These are phyloP conservation scores for Sherardia arvensis DNA, from an alignment of 257 asterid genomes.

Conservation along the genomic window DNA sequence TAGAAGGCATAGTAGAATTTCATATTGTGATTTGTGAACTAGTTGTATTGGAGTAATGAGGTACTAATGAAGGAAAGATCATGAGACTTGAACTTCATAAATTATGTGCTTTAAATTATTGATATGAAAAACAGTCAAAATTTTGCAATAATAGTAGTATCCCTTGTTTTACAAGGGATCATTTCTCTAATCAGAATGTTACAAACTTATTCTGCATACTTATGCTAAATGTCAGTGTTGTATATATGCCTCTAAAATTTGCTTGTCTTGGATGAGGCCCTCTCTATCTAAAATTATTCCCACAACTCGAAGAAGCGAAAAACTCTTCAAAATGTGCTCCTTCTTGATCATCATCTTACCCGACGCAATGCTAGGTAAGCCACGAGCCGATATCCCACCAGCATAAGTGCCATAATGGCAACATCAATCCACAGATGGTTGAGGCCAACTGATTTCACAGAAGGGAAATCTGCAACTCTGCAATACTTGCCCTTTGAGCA, in stretches of 20 bases:
- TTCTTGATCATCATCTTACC: slow-evolving; percentile 33
- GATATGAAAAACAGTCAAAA: neutral
- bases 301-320: slow-evolving; percentile 23
- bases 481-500: slow-evolving; percentile 61
- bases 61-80: no score
- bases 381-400: slow-evolving; percentile 58
- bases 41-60: slow-evolving; percentile 1
- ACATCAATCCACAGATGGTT: slow-evolving; percentile 61
- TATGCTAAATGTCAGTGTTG: slow-evolving; percentile 14
- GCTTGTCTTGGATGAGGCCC: neutral
- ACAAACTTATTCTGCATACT: slow-evolving; percentile 12
- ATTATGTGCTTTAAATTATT: neutral
- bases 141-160: neutral
- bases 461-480: slow-evolving; percentile 70
- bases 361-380: slow-evolving; percentile 82
- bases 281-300: slow-evolving; percentile 31
- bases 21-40: neutral
- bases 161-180: neutral
- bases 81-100: neutral
- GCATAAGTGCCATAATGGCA: slow-evolving; percentile 61
- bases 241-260: slow-evolving; percentile 10
- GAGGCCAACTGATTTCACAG: slow-evolving; percentile 63
- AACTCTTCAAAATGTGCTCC: slow-evolving; percentile 23
- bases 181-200: neutral
- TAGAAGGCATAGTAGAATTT: neutral